phyloP scores from a whole-genome alignment of 2,329 filamentous ascomycete genomes.

The Colletotrichum scovillei region DNA sequence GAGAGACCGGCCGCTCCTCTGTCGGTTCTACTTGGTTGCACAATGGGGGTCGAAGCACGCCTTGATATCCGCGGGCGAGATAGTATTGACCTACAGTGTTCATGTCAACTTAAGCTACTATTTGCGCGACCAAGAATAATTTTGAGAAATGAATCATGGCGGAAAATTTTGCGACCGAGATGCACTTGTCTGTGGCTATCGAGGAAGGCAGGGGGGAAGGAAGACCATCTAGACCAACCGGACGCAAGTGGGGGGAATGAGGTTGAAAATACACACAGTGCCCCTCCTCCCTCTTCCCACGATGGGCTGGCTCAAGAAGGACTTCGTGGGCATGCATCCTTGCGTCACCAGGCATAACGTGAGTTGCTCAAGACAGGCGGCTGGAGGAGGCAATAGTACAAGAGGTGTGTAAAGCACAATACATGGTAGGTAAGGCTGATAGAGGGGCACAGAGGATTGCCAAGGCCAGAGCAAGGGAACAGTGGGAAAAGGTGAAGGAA shows the following conservation, averaged over 20 bases:
- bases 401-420: not conserved
- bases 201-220: not conserved
- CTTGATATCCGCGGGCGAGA: not conserved
- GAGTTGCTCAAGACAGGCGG: not conserved
- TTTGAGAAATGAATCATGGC: not conserved
- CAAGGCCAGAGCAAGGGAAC: not conserved
- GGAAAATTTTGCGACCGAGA: not conserved
- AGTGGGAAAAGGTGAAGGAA: not conserved
- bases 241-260: not conserved
- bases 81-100: not conserved
- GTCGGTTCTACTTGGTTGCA: not conserved
- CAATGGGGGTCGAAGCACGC: not conserved
- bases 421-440: not conserved
- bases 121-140: not conserved
- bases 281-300: too few relatives aligned
- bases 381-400: not conserved
- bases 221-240: not conserved
- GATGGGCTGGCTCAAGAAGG: not conserved
- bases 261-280: not conserved
- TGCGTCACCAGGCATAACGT: not conserved
- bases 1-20: too few relatives aligned
- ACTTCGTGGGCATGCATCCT: not conserved
- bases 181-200: not conserved
- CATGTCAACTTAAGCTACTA: not conserved
- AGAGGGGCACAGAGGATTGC: not conserved